Conservation (phyloP, 108 stramenopile genomes). For the Stephanodiscus triporus region DNA sequence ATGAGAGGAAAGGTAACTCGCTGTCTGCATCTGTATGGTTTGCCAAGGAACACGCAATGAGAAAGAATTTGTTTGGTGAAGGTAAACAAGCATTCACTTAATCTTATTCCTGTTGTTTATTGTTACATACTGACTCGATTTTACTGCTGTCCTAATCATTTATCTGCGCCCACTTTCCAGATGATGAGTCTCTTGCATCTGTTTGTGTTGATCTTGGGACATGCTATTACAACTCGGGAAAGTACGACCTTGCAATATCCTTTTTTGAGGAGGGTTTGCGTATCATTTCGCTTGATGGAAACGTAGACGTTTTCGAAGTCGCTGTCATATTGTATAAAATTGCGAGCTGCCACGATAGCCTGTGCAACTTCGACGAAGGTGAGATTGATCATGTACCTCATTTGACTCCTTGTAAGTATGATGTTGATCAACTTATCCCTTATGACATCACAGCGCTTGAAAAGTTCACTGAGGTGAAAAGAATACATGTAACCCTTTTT, state of each 20-base stretch:
- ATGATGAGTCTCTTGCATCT: conserved; percentile 34
- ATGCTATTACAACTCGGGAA: conserved; percentile 47
- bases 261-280: conserved; percentile 42
- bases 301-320: conserved; percentile 27
- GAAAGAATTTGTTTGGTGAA: conserved; percentile 38
- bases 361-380: conserved; percentile 52
- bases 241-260: conserved; percentile 40
- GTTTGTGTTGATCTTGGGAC: conserved; percentile 42
- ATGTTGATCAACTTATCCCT: neutral
- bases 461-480: conserved; percentile 41
- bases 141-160: neutral
- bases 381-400: neutral
- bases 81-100: conserved; percentile 9
- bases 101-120: neutral
- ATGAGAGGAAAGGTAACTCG: conserved; percentile 44
- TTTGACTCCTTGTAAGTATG: neutral
- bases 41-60: conserved; percentile 26
- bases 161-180: neutral
- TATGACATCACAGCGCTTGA: conserved; percentile 23
- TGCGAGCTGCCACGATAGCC: conserved; percentile 55
- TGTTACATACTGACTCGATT: neutral
- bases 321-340: conserved; percentile 52
- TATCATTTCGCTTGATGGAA: conserved; percentile 19
- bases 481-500: conserved; percentile 20
- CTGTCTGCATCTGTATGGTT: conserved; percentile 47